Evolutionary conservation across 805 yeast species (phyloP).

Genomic region (Torulaspora microellipsoides): DNA sequence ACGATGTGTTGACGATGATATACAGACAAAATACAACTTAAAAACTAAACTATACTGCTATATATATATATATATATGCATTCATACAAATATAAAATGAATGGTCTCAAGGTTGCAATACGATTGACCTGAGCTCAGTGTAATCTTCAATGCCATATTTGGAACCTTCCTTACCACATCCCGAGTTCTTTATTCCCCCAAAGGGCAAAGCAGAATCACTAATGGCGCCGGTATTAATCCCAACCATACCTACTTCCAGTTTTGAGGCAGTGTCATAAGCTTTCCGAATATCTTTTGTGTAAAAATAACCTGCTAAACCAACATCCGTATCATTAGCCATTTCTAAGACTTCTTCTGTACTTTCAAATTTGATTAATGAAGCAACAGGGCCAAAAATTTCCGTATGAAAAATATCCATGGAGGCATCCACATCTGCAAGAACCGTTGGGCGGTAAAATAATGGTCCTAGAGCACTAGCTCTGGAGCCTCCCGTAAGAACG

Average conservation of each 20-base stretch:
- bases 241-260: slow-evolving; percentile 72
- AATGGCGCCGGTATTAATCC: slow-evolving; percentile 81
- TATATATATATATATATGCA: neutral
- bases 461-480: slow-evolving; percentile 63
- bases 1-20: neutral
- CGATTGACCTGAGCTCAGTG: slow-evolving; percentile 69
- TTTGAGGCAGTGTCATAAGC: slow-evolving; percentile 62
- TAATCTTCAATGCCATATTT: slow-evolving; percentile 77
- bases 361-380: slow-evolving; percentile 64
- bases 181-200: slow-evolving; percentile 85
- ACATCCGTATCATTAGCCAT: slow-evolving; percentile 72
- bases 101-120: slow-evolving; percentile 38
- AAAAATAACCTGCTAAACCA: slow-evolving; percentile 85
- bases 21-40: no score
- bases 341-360: slow-evolving; percentile 66
- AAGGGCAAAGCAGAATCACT: slow-evolving; percentile 83
- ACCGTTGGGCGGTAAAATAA: slow-evolving; percentile 74
- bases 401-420: slow-evolving; percentile 72
- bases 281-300: slow-evolving; percentile 61
- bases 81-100: neutral
- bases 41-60: no score
- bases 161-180: slow-evolving; percentile 88
- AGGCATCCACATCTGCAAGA: slow-evolving; percentile 71
- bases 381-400: slow-evolving; percentile 92
- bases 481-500: slow-evolving; percentile 76